Evolutionary conservation across 108 stramenopile genomes (phyloP).

Genomic region (Fistulifera solaris): DNA sequence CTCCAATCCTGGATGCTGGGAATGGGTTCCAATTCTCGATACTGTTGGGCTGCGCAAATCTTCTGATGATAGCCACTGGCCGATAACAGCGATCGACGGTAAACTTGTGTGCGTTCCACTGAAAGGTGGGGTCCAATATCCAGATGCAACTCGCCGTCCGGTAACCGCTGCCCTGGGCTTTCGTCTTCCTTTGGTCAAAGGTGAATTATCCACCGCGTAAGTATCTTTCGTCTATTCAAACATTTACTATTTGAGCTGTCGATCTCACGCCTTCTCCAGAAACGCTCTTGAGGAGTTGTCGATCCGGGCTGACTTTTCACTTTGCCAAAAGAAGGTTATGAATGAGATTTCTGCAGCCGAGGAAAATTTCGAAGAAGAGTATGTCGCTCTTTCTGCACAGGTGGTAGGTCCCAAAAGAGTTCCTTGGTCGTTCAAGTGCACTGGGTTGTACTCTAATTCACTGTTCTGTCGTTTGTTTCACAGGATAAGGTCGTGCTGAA

Average conservation of each 20-base stretch:
- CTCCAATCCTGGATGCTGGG: constrained; percentile 18
- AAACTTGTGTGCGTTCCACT: constrained; percentile 71
- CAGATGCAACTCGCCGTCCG: constrained; percentile 69
- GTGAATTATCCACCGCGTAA: constrained; percentile 31
- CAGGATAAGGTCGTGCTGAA: constrained; percentile 74
- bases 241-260: neutral
- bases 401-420: constrained; percentile 31
- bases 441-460: too few species aligned
- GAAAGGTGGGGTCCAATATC: constrained; percentile 68
- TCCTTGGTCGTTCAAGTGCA: too few species aligned
- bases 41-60: constrained; percentile 73
- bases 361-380: constrained; percentile 55
- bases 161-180: constrained; percentile 57
- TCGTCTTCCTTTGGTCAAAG: constrained; percentile 59
- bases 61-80: constrained; percentile 62
- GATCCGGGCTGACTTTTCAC: constrained; percentile 58
- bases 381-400: constrained; percentile 41
- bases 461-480: too few species aligned
- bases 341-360: constrained; percentile 28
- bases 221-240: constrained; percentile 7
- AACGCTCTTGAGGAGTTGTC: constrained; percentile 55
- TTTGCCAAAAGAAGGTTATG: constrained; percentile 53
- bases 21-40: constrained; percentile 73
- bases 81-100: constrained; percentile 65
- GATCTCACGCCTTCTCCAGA: constrained; percentile 13